Conservation (phyloP, 371 early-diverging fungal genomes). For the Mucor piriformis region DNA sequence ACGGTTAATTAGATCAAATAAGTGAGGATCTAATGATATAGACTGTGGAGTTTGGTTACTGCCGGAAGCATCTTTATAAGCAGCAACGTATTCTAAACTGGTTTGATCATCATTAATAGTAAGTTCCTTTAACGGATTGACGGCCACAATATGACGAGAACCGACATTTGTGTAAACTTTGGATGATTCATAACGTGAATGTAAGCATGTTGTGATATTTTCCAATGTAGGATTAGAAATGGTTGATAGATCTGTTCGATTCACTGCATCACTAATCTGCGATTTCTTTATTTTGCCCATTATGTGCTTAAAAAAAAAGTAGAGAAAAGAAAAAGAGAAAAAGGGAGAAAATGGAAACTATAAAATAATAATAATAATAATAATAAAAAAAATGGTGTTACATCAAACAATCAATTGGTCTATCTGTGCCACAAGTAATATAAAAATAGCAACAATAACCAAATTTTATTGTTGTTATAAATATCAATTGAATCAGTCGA, state of each 20-base stretch:
- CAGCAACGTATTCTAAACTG: constrained; percentile 74
- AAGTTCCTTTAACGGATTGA: constrained; percentile 56
- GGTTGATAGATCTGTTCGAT: constrained; percentile 33
- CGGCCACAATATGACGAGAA: constrained; percentile 56
- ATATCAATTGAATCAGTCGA: background rate
- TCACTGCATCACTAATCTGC: background rate
- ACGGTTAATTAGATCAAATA: constrained; percentile 73
- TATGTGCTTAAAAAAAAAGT: background rate
- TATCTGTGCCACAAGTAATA: constrained; percentile 7
- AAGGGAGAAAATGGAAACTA: background rate
- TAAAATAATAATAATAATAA: constrained; percentile 2
- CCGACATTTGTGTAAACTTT: constrained; percentile 70
- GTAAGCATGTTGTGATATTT: constrained; percentile 50
- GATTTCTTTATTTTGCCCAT: constrained; percentile 28
- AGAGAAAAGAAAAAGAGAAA: constrained; percentile 1
- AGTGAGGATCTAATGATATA: constrained; percentile 74
- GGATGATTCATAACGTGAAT: constrained; percentile 50
- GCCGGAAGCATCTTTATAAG: constrained; percentile 58
- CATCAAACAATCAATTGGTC: constrained; percentile 4
- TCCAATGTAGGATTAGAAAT: constrained; percentile 40
- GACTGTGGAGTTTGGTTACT: constrained; percentile 14
- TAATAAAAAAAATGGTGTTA: background rate
- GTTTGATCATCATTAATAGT: constrained; percentile 61
- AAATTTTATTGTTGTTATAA: constrained; percentile 2
- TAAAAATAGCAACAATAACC: constrained; percentile 18